Percentiles rank a stretch among this genome's conserved stretches.
Conservation (phyloP, 345 rosid species). For the Anacardium occidentale region DNA sequence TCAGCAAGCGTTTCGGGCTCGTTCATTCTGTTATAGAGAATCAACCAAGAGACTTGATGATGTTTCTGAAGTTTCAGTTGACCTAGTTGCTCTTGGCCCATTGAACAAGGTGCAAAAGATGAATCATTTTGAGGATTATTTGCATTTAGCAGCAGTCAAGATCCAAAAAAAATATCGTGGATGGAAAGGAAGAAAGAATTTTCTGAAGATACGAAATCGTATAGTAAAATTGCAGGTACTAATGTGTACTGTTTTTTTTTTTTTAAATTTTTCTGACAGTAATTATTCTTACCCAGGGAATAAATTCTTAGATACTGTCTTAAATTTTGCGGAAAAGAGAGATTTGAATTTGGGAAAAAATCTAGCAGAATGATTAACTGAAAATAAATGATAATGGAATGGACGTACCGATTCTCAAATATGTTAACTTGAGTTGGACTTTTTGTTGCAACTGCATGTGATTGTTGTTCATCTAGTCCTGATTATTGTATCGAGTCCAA, state of each 20-base stretch:
- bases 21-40: slow-evolving; percentile 44
- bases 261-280: neutral
- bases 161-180: slow-evolving; percentile 68
- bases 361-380: neutral
- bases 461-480: too few relatives aligned
- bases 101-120: slow-evolving; percentile 35
- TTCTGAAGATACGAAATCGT: slow-evolving; percentile 48
- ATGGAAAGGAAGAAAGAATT: slow-evolving; percentile 64
- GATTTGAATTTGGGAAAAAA: neutral
- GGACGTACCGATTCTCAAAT: too few relatives aligned
- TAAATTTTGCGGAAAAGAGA: neutral
- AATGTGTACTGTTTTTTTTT: neutral
- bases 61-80: slow-evolving; percentile 38
- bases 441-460: too few relatives aligned
- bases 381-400: neutral
- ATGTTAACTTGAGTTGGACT: too few relatives aligned
- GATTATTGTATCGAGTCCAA: too few relatives aligned
- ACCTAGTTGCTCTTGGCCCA: slow-evolving; percentile 47
- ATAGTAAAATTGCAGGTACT: slow-evolving; percentile 67
- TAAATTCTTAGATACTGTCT: neutral
- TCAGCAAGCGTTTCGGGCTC: slow-evolving; percentile 46
- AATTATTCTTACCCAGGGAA: neutral
- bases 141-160: slow-evolving; percentile 56
- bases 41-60: slow-evolving; percentile 25
- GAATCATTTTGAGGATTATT: slow-evolving; percentile 53